Percentiles rank a stretch among this genome's conserved stretches.
Conservation (phyloP, 1,284 basidiomycete genomes). For the Papiliotrema terrestris region DNA sequence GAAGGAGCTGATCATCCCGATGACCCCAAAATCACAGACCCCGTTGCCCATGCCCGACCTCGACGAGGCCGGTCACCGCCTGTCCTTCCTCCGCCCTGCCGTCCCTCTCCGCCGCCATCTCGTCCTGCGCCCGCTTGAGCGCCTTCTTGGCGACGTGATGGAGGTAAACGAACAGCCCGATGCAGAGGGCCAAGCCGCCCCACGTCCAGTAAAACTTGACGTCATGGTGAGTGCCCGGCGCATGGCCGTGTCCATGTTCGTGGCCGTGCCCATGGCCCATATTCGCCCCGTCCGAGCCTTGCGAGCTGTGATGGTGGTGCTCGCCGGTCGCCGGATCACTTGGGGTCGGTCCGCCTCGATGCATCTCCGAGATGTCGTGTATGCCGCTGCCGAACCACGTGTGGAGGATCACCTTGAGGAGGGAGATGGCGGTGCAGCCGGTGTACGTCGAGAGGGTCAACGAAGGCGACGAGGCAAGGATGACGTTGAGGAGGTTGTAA, state of each 20-base stretch:
- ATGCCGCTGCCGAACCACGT: constrained; percentile 42
- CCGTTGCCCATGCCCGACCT: background rate
- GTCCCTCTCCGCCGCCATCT: constrained; percentile 9
- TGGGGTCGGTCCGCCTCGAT: background rate
- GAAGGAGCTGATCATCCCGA: too few relatives aligned
- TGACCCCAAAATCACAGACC: too few relatives aligned
- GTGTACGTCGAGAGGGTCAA: constrained; percentile 52
- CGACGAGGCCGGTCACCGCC: background rate
- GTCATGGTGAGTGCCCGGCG: constrained; percentile 9
- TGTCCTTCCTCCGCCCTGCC: constrained; percentile 3
- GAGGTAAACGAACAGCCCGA: constrained; percentile 53
- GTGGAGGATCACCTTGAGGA: constrained; percentile 51
- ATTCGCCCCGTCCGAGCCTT: background rate
- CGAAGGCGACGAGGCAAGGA: constrained; percentile 52
- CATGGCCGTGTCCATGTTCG: background rate
- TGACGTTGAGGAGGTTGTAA: constrained; percentile 55
- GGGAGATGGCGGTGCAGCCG: constrained; percentile 51
- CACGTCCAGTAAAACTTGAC: constrained; percentile 38
- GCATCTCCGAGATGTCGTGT: constrained; percentile 32
- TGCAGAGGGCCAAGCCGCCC: constrained; percentile 46
- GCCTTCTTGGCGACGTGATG: constrained; percentile 51
- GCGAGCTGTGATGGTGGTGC: background rate
- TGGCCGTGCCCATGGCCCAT: background rate
- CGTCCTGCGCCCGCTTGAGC: constrained; percentile 33
- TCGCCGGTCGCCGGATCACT: too few relatives aligned